Base-by-base conservation (phyloP, 148 eudicot genomes). In the Nepenthes gracilis region DNA sequence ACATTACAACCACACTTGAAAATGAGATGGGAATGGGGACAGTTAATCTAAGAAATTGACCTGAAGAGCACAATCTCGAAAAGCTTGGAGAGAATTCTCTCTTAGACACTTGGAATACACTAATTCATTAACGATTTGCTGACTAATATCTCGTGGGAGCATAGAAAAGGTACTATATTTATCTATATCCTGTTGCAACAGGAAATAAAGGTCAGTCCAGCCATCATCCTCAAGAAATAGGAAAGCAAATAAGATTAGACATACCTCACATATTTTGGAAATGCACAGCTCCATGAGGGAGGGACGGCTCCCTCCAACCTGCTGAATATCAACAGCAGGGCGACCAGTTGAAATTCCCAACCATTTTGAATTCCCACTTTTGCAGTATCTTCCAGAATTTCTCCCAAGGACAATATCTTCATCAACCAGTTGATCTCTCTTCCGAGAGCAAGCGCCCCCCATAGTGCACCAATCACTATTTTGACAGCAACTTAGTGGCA, bases 361-460 rank as follows among this genome's bases (percentile, higher is more conserved):
- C 93, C 96, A 79, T 68, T 89, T 89, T 52, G 80, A 80, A 74
- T 87, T 89, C 58, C 82, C 87, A 67, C 77, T 85, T 77, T 80
- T 89, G 64, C 62, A 68, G 55, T 81, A 83, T 70, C 93, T 81
- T 68, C 71, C 67, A 62, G 86, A 85, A 55, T 64, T 49, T 66
- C 78, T 76, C 65, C 76, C 71, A n/a, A 65, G 71, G 32, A 62
- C 63, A 66, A 60, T 61, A 43, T 80, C 77, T 43, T 88, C 92
- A 37, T 74, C 67, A 35, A 70, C 81, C 64, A 63, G 80, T 40
- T 70, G 81, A 74, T 74, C 81, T 57, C 79, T 78, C 78, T 83
- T 89, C 76, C 87, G 81, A 12, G 93, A 89, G 74, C 93, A 88
- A 66, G 73, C 75, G 67, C 89, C 81, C 35, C 93, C 93, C 89